Conservation (phyloP, 2,329 filamentous ascomycete species). For the Erysiphe neolycopersici region DNA sequence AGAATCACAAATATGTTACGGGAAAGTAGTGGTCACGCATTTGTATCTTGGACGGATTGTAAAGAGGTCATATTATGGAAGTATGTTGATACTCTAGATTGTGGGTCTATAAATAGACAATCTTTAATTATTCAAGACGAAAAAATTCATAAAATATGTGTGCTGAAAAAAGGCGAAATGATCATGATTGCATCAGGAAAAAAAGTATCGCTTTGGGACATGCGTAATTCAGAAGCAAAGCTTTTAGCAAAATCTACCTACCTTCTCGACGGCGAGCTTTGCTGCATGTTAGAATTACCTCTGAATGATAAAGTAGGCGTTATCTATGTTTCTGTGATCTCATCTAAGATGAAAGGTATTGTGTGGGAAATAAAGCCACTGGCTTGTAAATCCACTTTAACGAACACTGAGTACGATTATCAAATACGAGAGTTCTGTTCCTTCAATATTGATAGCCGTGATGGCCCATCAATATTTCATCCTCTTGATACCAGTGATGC, state of each 20-base stretch:
- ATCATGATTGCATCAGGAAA: constrained; percentile 54
- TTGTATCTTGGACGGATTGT: constrained; percentile 54
- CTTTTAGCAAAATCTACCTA: constrained; percentile 33
- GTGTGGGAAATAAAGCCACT: constrained; percentile 56
- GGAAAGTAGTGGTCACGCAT: constrained; percentile 52
- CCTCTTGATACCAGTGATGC: constrained; percentile 72
- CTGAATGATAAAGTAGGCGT: constrained; percentile 24
- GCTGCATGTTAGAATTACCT: constrained; percentile 57
- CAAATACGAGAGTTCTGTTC: constrained; percentile 38
- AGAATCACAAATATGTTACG: constrained; percentile 67
- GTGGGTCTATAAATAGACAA: constrained; percentile 33
- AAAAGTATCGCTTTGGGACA: constrained; percentile 56
- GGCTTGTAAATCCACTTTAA: constrained; percentile 13
- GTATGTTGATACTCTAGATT: constrained; percentile 26
- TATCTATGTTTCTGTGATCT: constrained; percentile 58
- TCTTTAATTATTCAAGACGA: constrained; percentile 39
- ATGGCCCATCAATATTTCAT: constrained; percentile 39
- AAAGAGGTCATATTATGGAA: constrained; percentile 69
- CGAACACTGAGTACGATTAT: constrained; percentile 14
- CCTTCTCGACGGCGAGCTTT: constrained; percentile 36
- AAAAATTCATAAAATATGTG: constrained; percentile 54
- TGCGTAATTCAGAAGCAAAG: constrained; percentile 28
- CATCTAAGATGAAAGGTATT: constrained; percentile 48
- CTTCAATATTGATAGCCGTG: constrained; percentile 36
- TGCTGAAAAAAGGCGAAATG: constrained; percentile 52